These are phyloP conservation scores for Sugiyamaella xylanicola DNA, from an alignment of 1,139 yeast genomes.

Conservation along the genomic window DNA sequence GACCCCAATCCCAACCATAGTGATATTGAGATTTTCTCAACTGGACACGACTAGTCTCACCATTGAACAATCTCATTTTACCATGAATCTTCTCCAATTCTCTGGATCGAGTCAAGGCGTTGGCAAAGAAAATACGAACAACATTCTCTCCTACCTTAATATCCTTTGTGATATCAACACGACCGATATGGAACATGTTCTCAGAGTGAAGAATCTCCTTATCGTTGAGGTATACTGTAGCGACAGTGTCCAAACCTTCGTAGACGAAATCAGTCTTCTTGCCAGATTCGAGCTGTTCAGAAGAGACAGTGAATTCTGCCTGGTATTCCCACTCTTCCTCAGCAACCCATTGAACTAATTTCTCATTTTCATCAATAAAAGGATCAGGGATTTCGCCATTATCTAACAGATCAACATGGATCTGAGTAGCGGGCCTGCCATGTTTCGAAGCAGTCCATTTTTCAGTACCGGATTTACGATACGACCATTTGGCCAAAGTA, in stretches of 20 bases:
- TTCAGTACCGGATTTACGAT: constrained; percentile 29
- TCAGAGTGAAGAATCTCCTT: constrained; percentile 41
- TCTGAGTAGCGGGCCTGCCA: constrained; percentile 40
- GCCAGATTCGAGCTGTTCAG: constrained; percentile 12
- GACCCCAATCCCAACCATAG: constrained; percentile 66
- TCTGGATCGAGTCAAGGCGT: constrained; percentile 33
- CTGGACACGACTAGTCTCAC: constrained; percentile 48
- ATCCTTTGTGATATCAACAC: constrained; percentile 31
- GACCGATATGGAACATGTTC: constrained; percentile 46
- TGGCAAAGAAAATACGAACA: constrained; percentile 38
- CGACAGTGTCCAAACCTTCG: constrained; percentile 52
- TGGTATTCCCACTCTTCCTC: constrained; percentile 40
- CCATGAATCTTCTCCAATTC: constrained; percentile 35
- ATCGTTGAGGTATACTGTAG: constrained; percentile 46
- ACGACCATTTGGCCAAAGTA: constrained; percentile 29
- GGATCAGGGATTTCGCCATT: constrained; percentile 50
- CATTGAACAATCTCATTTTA: constrained; percentile 42
- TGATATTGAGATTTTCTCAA: constrained; percentile 58
- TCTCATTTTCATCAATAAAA: constrained; percentile 48
- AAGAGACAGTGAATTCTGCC: constrained; percentile 29
- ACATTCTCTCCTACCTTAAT: constrained; percentile 32
- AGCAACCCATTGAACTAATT: constrained; percentile 52
- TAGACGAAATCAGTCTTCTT: constrained; percentile 41
- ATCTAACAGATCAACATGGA: constrained; percentile 47
- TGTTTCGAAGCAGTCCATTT: constrained; percentile 32